Conservation (phyloP, 1,139 yeast species). For the Lodderomyces beijingensis region DNA sequence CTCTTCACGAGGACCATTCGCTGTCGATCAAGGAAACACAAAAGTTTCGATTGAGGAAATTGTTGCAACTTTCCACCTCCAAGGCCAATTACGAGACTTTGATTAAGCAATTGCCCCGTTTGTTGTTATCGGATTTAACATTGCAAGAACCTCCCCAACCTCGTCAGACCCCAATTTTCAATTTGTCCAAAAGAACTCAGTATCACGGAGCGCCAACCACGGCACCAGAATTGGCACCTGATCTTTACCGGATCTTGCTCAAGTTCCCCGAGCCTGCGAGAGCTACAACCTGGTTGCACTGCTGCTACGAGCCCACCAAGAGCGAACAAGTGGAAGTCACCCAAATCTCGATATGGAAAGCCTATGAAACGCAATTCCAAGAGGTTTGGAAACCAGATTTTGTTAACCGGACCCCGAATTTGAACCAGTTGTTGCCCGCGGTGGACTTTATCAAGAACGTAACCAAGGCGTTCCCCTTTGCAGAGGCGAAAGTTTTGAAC, state of each 20-base stretch:
- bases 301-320: constrained; percentile 69
- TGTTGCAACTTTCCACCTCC: constrained; percentile 27
- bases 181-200: constrained; percentile 32
- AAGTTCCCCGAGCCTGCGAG: constrained; percentile 80
- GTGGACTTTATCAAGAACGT: constrained; percentile 96
- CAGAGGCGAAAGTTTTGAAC: constrained; percentile 87
- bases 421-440: constrained; percentile 75
- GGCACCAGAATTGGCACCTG: constrained; percentile 55
- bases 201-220: constrained; percentile 47
- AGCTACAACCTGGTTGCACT: constrained; percentile 93
- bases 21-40: constrained; percentile 32
- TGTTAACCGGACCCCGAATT: constrained; percentile 12
- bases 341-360: constrained; percentile 93
- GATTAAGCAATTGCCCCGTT: constrained; percentile 55
- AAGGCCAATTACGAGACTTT: constrained; percentile 45
- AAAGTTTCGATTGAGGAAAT: constrained; percentile 26
- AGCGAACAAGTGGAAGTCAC: constrained; percentile 75
- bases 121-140: constrained; percentile 42
- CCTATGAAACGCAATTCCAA: constrained; percentile 81
- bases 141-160: constrained; percentile 21
- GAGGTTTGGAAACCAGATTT: constrained; percentile 25
- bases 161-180: constrained; percentile 17
- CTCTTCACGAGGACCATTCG: constrained; percentile 30
- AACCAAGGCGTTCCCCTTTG: constrained; percentile 82
- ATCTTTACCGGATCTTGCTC: constrained; percentile 58